Base-by-base conservation (phyloP, 495 filamentous ascomycete genomes). In the Hyaloscypha variabilis region DNA sequence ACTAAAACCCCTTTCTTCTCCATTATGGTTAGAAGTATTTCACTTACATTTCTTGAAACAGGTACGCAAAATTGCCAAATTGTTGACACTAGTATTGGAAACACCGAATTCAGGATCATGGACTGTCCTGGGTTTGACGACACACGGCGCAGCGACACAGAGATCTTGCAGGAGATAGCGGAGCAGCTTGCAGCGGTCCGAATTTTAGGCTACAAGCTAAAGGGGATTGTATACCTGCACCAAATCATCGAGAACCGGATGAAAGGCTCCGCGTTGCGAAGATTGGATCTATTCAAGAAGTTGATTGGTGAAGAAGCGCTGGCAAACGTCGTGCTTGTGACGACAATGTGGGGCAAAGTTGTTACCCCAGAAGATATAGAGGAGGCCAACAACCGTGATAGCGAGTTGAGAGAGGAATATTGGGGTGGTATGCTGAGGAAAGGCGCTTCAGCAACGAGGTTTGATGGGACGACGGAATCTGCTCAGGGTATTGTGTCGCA, bases 101-200 rank as follows among this genome's bases (percentile, higher is more conserved):
- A 63, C 24, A 71, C 60, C 1, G 70, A 69, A 30, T 60, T 73
- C 29, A 62, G 66, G 17, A 52, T 79, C 2, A 63, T 80, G 29
- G 81, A 83, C 68, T 81, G 78, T 2, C 78, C 81, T 6, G 79
- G 81, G 8, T 82, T 83, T 57, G 73, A 79, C 54, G 80, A 83
- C 65, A 81, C 78, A 0, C 60, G 61, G 23, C 56, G 64, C 11
- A 73, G 74, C 6, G 79, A 82, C 39, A 63, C 62, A 1, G 73
- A 81, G 29, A 69, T 84, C 8, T 67, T 85, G 28, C 46, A 68
- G 42, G 73, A 80, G 31, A 77, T 84, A 11, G 72, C 78, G 0
- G 52, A 31, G 2, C 64, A 71, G 51, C 68, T 83, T 0, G 60
- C 57, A 2, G 60, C 71, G 0, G 67, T 76, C 26, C 74, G 78